phyloP scores from a whole-genome alignment of 2,329 filamentous ascomycete species.

The Trichophyton benhamiae region DNA sequence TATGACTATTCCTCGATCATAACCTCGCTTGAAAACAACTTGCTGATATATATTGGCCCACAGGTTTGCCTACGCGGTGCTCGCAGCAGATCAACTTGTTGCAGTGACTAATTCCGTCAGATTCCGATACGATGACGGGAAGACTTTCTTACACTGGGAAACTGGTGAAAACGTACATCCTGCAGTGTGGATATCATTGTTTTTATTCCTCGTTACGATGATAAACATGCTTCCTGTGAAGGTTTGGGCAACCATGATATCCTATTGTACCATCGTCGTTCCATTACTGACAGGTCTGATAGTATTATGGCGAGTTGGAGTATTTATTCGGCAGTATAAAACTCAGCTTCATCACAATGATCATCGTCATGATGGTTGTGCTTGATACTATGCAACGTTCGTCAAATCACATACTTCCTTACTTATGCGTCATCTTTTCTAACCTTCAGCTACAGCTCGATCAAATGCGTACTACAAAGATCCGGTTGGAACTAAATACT shows the following conservation, averaged over 20 bases:
- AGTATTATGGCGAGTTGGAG: conserved; percentile 27
- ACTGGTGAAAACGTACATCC: conserved; percentile 21
- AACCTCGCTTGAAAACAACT: conserved; percentile 14
- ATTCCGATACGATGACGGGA: conserved; percentile 26
- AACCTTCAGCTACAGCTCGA: conserved; percentile 19
- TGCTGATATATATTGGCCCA: neutral
- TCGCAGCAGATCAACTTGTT: conserved; percentile 27
- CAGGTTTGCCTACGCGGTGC: conserved; percentile 25
- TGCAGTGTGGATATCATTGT: conserved; percentile 29
- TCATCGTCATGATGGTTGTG: conserved; percentile 35
- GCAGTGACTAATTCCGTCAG: conserved; percentile 31
- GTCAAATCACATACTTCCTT: conserved; percentile 13
- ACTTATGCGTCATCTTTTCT: neutral
- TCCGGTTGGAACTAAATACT: conserved; percentile 26
- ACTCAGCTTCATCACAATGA: conserved; percentile 27
- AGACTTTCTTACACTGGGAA: conserved; percentile 23
- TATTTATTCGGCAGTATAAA: conserved; percentile 27
- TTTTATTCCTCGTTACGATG: conserved; percentile 22
- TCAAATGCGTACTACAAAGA: conserved; percentile 27
- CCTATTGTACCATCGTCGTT: neutral
- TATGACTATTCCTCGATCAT: conserved; percentile 14
- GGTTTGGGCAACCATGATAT: conserved; percentile 11
- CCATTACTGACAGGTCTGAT: conserved; percentile 13
- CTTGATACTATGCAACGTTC: conserved; percentile 27
- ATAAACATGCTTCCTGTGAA: conserved; percentile 29